Percentiles rank a stretch among this genome's conserved stretches.
Evolutionary conservation across 106 monocot genomes (phyloP).

Genomic region (Dioscorea zingiberensis): DNA sequence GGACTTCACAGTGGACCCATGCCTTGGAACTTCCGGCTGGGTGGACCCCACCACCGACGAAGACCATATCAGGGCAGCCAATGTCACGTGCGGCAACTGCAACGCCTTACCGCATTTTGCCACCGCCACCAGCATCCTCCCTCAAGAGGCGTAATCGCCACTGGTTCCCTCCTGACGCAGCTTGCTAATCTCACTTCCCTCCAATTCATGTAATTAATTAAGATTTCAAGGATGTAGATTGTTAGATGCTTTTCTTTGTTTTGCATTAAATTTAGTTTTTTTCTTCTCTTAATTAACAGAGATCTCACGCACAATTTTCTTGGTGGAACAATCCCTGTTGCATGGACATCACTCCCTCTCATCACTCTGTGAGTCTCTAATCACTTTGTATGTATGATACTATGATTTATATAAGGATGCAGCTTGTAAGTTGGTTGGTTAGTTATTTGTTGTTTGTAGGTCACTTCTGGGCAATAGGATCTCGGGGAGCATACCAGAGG

Average conservation of each 20-base stretch:
- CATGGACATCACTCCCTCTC: constrained; percentile 45
- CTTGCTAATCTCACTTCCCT: constrained; percentile 41
- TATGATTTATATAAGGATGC: too few relatives aligned
- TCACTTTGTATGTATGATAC: neutral
- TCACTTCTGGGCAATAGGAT: constrained; percentile 33
- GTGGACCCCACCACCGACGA: neutral
- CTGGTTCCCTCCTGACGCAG: constrained; percentile 41
- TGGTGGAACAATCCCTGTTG: constrained; percentile 44
- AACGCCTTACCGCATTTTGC: constrained; percentile 18
- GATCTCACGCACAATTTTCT: constrained; percentile 47
- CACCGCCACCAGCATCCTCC: constrained; percentile 24
- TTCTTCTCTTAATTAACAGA: constrained; percentile 8
- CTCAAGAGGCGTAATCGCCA: constrained; percentile 49
- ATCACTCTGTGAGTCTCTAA: constrained; percentile 23
- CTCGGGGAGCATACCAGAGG: constrained; percentile 33
- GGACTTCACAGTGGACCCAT: constrained; percentile 44
- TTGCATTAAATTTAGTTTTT: neutral
- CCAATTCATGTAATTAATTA: constrained; percentile 10
- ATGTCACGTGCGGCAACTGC: constrained; percentile 32
- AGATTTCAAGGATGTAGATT: neutral
- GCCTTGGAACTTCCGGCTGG: constrained; percentile 21
- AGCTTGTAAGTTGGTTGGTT: neutral
- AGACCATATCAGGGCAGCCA: neutral
- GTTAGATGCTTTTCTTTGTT: neutral
- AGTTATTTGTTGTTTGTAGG: constrained; percentile 7